Evolutionary conservation across 2,329 filamentous ascomycete genomes (phyloP), one percentile per base, ranked within the genome.

Genomic region (Ophiostoma himal-ulmi): DNA sequence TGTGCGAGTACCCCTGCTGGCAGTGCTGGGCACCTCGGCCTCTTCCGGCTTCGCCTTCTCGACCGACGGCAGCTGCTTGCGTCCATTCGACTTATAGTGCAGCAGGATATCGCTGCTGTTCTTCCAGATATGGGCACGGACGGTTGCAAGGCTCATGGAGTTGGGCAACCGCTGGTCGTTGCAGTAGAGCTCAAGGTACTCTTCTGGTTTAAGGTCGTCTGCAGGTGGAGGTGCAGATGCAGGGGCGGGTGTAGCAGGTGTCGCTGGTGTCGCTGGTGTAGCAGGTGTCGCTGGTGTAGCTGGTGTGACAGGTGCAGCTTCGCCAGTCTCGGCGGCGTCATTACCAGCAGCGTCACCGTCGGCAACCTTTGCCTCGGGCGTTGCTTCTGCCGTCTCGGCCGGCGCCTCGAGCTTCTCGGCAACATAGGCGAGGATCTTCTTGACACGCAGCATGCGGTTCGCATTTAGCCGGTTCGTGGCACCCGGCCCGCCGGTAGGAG

Each of bases 161-260:
- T 89, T 88, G 1, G 91, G 87, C 36, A 98, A 83, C 71, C 91
- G 79, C 85, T 93, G 91, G 70, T 94, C 91, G 77, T 97, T 94
- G 80, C 95, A 98, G 78, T 96, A 96, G 68, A 99, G 82, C 78
- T 99, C 95, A 41, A 99, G 82, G 80, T 97, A 97, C 77, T 98
- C 93, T 78, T 98, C 94, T 0, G 94, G 92, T 76, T 86, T 89
- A 77, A 96, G 81, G 20, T 82, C 82, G 39, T 64, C 11, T 85
- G 81, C 68, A 10, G 41, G 22, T 1, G 30, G 1, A n/a, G 54
- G 52, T 37, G 68, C 17, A 1, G 39, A 34, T 17, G 10, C 52
- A 10, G 52, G 4, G n/a, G n/a, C 20, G 52, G 64, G 30, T 3
- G 62, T 37, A 14, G 48, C 41, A 11, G 30, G 36, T 26, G 20